Evolutionary conservation across 108 stramenopile genomes (phyloP), one percentile per base, ranked within the genome.

Genomic region (Nitzschia sp.): DNA sequence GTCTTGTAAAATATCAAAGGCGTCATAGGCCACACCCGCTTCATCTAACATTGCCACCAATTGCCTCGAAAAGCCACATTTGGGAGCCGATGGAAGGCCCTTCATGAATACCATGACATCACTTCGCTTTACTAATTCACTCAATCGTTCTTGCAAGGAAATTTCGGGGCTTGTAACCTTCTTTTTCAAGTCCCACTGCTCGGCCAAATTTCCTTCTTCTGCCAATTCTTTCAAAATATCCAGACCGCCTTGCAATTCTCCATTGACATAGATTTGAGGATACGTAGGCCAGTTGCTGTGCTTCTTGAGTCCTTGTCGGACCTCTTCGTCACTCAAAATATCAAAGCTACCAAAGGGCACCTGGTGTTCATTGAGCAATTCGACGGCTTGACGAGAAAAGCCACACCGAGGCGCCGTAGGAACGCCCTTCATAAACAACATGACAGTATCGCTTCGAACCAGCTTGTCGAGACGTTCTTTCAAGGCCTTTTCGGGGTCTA

Each of bases 101-200:
- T 98, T 98, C 98, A 98, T 98, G 73, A 98, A 98, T 2, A 98
- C 71, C 90, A 98, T 92, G 61, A 97, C 84, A 33, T 82, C 75
- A 31, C 81, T 72, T 27, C 82, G 64, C 26, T 65, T 70, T 23
- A 90, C 64, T 24, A 97, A 68, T 71, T 72, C 68, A 15, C 64
- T 28, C 27, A 95, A 77, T 56, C 84, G 83, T 35, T 88, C 82
- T 24, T 87, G 49, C 48, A 95, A 60, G 4, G 82, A 59, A 58
- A 56, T 57, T 21, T 42, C 46, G 26, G 59, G 48, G 48, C 26
- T 33, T 26, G 34, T 25, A 27, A 30, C 46, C 17, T 1, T 64
- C 33, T 33, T 1, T 48, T 11, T 46, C 18, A 54, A 11, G 15
- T 75, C 77, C 75, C 81, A 78, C 75, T 89, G 86, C 30, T 78